Percentiles rank a stretch among this genome's conserved stretches.
These are phyloP conservation scores for Lipomyces chichibuensis DNA, from an alignment of 805 yeast species.

Conservation along the genomic window DNA sequence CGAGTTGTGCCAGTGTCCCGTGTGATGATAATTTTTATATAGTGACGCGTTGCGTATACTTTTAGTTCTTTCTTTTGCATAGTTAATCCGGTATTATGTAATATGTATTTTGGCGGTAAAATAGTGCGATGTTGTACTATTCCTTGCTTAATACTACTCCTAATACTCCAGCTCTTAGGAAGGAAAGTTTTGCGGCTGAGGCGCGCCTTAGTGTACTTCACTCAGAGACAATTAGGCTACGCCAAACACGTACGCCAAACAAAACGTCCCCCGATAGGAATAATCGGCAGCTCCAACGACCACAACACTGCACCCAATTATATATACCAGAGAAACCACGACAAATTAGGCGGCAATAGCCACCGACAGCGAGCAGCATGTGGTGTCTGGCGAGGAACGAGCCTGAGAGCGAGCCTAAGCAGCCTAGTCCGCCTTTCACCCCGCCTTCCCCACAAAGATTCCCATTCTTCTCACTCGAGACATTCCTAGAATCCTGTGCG, in stretches of 20 bases:
- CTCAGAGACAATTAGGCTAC: too few relatives aligned
- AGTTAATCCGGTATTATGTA: too few relatives aligned
- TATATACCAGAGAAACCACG: neutral
- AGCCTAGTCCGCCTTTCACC: neutral
- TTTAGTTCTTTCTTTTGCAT: too few relatives aligned
- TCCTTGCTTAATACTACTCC: too few relatives aligned
- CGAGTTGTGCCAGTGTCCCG: neutral
- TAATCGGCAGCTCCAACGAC: neutral
- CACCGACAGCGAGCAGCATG: neutral
- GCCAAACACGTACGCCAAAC: too few relatives aligned
- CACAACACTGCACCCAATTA: neutral
- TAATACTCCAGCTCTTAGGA: too few relatives aligned
- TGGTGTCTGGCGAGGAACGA: neutral
- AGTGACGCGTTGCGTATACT: too few relatives aligned
- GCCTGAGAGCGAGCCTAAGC: neutral
- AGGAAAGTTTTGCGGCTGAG: too few relatives aligned
- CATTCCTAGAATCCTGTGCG: neutral
- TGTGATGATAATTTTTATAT: neutral
- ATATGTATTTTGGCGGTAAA: too few relatives aligned
- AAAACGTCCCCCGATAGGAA: too few relatives aligned
- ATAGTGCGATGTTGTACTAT: too few relatives aligned
- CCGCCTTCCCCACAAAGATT: neutral
- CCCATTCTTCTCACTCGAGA: constrained; percentile 2
- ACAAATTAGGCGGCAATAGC: neutral
- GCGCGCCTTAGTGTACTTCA: too few relatives aligned